These are phyloP conservation scores for Thozetella sp. DNA, from an alignment of 495 filamentous ascomycete genomes.

Conservation along the genomic window DNA sequence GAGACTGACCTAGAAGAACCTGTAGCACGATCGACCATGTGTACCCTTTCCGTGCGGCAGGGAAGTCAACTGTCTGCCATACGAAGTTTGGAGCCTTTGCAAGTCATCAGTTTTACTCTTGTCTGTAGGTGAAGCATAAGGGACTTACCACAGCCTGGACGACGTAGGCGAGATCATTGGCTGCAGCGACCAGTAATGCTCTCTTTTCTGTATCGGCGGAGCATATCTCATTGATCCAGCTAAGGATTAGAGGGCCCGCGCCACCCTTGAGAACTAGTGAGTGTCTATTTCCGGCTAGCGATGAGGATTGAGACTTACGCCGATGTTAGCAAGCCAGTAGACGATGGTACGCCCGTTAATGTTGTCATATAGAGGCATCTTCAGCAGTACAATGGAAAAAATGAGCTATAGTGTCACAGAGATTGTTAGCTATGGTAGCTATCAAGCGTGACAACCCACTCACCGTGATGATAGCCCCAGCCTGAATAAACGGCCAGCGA, in stretches of 20 bases:
- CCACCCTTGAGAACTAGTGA: not conserved
- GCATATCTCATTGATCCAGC: conserved; percentile 53
- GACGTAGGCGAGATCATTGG: conserved; percentile 34
- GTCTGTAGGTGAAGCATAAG: not conserved
- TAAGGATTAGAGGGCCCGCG: conserved; percentile 22
- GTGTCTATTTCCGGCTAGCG: not conserved
- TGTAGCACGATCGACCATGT: conserved; percentile 30
- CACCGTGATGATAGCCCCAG: conserved; percentile 31
- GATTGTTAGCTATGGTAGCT: not conserved
- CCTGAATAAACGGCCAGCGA: conserved; percentile 38
- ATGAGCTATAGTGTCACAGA: conserved; percentile 17
- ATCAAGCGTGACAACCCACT: not conserved
- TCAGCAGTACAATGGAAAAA: conserved; percentile 26
- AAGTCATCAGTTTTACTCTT: not conserved
- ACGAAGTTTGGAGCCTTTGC: conserved; percentile 36
- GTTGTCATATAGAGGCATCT: conserved; percentile 36
- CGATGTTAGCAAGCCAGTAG: conserved; percentile 20
- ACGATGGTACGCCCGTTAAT: conserved; percentile 27
- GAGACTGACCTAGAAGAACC: conserved; percentile 15
- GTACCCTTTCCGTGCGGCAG: conserved; percentile 33
- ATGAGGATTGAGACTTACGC: not conserved
- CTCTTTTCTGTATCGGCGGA: conserved; percentile 47
- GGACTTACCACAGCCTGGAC: conserved; percentile 30
- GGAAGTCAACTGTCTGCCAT: conserved; percentile 40
- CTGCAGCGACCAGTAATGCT: conserved; percentile 41